Evolutionary conservation across 805 yeast species (phyloP), one percentile per base, ranked within the genome.

Genomic region (Kregervanrija fluxuum): DNA sequence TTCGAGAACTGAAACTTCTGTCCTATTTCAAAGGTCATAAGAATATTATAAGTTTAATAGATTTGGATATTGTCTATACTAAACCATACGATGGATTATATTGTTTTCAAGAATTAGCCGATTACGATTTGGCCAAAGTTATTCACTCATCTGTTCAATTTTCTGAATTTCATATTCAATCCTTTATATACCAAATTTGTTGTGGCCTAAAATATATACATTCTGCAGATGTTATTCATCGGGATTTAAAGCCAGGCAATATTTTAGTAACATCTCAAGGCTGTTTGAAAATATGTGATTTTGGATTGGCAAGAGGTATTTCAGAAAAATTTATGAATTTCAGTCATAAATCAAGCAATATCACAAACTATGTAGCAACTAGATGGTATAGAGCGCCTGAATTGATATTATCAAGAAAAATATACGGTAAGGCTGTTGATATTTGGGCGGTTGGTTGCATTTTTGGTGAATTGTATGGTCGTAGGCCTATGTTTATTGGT

Each of bases 311-410:
- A 1, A 69, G 97, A 57, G 95, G 95, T 1, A 70, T 87, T 11
- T 56, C 61, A 10, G 57, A 54, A 14, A 51, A 54, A 34, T 61
- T 44, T 50, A 61, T 55, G 61, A 59, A 54, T 37, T 45, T 45
- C 33, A 64, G 56, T 54, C 66, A 51, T 48, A 65, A 61, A 41
- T 61, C 68, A 12, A 65, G 60, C 30, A 70, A 75, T 12, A 85
- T 85, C 28, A 85, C 95, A 10, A 82, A 79, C 53, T 90, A 90
- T 58, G 96, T 90, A 17, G 96, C 96, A 0, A 90, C 97, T 0
- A 67, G 97, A 46, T 90, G 96, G 96, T 90, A 90, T 57, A 70
- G 98, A 38, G 96, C 97, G 0, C 98, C 98, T 0, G 98, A 90
- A 56, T 69, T 90, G 40, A 76, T 90, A 37, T 62, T 89, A 32